Evolutionary conservation across 1,284 basidiomycete genomes (phyloP), one percentile per base, ranked within the genome.

Genomic region (Fomitopsis palustris): DNA sequence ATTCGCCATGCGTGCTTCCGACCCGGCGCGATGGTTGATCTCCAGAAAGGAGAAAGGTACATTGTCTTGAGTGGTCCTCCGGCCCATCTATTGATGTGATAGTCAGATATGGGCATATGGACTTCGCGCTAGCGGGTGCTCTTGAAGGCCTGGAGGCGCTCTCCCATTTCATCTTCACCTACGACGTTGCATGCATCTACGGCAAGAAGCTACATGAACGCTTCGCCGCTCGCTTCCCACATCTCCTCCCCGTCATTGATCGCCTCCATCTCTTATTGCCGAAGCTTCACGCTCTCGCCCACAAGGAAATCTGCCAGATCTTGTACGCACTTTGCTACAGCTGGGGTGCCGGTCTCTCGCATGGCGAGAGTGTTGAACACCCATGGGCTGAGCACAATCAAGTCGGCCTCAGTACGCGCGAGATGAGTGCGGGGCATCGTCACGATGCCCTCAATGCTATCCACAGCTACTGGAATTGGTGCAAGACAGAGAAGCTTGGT

Each of bases 121-220:
- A 42, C 41, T 42, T 42, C n/a, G 41, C 41, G 6, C 39, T 54
- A 2, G 41, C 29, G 2, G 54, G 37, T 12, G 58, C 45, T 6
- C 58, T 59, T 14, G n/a, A 10, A 7, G 54, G 53, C 3, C 38
- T 54, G 12, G 47, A 42, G 2, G 45, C 42, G 23, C 38, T 59
- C 6, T 6, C n/a, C 12, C 42, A 59, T 31, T 42, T 45, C 19
- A 54, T 21, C 0, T 35, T 59, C 10, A 39, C 47, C 6, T 59
- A 59, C 31, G 54, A 59, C 49, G 58, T 59, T 5, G 37, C 52
- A 3, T 59, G 58, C 35, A 59, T 43, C 53, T 55, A 42, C 45
- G 51, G 51, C 21, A 39, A 37, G n/a, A 31, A 55, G 21, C 25
- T 59, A 23, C 25, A 49, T 7, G 19, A 42, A 2, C 25, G 58